Conservation (phyloP, 2,329 filamentous ascomycete genomes). For the Fusarium piperis region DNA sequence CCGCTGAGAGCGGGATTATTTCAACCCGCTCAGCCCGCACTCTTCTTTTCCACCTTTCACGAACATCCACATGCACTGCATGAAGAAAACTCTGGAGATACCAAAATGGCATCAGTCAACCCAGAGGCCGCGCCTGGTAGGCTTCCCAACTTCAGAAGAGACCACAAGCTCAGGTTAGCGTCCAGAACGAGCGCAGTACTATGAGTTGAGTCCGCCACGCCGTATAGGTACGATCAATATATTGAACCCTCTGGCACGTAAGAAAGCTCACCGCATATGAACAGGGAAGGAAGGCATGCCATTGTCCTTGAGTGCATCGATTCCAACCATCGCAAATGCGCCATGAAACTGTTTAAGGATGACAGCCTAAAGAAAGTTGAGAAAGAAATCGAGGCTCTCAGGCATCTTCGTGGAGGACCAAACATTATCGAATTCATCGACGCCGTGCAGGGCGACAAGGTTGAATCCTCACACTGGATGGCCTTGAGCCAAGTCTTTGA, state of each 20-base stretch:
- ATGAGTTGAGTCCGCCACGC: slow-evolving; percentile 1
- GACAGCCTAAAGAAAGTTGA: not conserved
- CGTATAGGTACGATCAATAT: not conserved
- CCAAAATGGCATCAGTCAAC: not conserved
- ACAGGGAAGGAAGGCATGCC: slow-evolving; percentile 6
- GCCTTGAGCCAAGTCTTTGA: no score
- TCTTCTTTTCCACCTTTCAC: not conserved
- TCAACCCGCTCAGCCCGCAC: not conserved
- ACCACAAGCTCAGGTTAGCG: not conserved
- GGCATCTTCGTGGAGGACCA: not conserved
- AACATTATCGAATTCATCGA: slow-evolving; percentile 10
- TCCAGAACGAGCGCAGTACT: not conserved
- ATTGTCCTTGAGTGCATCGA: slow-evolving; percentile 15
- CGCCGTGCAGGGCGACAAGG: slow-evolving; percentile 11
- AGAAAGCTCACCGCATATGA: not conserved
- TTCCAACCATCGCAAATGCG: not conserved
- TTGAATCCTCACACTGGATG: no score
- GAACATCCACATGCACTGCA: not conserved
- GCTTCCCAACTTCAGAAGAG: not conserved
- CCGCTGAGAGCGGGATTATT: not conserved
- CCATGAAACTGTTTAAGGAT: slow-evolving; percentile 19
- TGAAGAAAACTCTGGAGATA: not conserved
- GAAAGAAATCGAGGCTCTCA: slow-evolving; percentile 5
- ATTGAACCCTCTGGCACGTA: rapidly evolving
- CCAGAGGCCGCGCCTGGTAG: not conserved